A percentile compares a stretch with the other conserved stretches of the same genome.
Conservation (phyloP, 805 yeast species). For the Kuraishia hungarica region DNA sequence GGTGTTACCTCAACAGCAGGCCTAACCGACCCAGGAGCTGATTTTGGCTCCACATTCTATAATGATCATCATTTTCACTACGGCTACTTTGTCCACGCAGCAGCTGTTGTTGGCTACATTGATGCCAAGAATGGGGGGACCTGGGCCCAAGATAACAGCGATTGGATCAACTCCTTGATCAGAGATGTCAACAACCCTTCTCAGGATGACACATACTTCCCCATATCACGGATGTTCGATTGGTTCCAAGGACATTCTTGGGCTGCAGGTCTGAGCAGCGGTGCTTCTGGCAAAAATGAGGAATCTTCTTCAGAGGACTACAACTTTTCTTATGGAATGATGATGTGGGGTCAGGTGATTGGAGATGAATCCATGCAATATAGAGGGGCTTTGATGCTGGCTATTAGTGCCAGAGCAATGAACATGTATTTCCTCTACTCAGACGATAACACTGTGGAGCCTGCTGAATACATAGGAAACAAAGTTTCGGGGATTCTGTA, state of each 20-base stretch:
- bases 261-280: conserved; percentile 64
- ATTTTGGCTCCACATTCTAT: conserved; percentile 41
- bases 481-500: conserved; percentile 68
- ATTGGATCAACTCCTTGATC: conserved; percentile 49
- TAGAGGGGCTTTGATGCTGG: conserved; percentile 52
- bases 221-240: conserved; percentile 63
- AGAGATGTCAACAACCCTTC: conserved; percentile 63
- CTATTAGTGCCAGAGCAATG: conserved; percentile 46
- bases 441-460: conserved; percentile 48
- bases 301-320: conserved; percentile 72
- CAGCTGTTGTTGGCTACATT: conserved; percentile 52
- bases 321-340: conserved; percentile 61
- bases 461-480: conserved; percentile 43
- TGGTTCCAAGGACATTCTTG: conserved; percentile 76
- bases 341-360: conserved; percentile 52
- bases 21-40: conserved; percentile 34
- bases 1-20: conserved; percentile 50
- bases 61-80: conserved; percentile 55
- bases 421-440: conserved; percentile 46
- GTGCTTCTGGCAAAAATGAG: conserved; percentile 73
- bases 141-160: conserved; percentile 41
- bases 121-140: conserved; percentile 40
- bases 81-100: conserved; percentile 50
- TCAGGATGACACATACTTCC: conserved; percentile 46
- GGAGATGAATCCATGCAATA: conserved; percentile 43